Evolutionary conservation across 495 filamentous ascomycete species (phyloP).

Genomic region (Neurospora intermedia): DNA sequence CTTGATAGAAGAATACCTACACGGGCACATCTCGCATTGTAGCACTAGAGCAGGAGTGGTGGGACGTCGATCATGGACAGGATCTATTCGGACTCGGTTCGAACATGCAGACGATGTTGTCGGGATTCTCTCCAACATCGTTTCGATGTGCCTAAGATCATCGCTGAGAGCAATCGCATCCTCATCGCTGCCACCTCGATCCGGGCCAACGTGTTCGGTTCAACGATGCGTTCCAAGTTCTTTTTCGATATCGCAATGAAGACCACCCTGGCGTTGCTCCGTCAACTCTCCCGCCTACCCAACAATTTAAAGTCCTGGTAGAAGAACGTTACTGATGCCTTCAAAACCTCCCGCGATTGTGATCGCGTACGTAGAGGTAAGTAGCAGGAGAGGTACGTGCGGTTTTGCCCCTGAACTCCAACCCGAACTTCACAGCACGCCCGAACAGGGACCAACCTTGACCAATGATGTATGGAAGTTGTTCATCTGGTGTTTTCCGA

Average conservation of each 20-base stretch:
- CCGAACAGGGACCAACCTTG: background rate
- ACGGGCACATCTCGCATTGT: too few relatives aligned
- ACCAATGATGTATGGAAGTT: background rate
- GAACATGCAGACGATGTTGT: slow-evolving; percentile 64
- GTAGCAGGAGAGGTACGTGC: background rate
- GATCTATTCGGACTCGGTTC: slow-evolving; percentile 17
- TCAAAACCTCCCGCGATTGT: slow-evolving; percentile 58
- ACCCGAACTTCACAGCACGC: background rate
- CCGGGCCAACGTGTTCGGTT: slow-evolving; percentile 70
- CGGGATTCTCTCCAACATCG: slow-evolving; percentile 63
- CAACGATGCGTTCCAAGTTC: slow-evolving; percentile 55
- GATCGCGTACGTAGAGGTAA: background rate
- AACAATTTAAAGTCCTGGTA: slow-evolving; percentile 83
- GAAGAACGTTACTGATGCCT: slow-evolving; percentile 82
- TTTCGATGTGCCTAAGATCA: slow-evolving; percentile 68
- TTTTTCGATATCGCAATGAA: too few relatives aligned
- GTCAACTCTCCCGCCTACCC: slow-evolving; percentile 56
- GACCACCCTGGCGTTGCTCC: too few relatives aligned
- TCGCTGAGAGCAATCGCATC: slow-evolving; percentile 78
- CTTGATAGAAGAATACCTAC: too few relatives aligned
- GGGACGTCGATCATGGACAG: too few relatives aligned
- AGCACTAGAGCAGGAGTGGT: too few relatives aligned
- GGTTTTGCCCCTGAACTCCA: background rate
- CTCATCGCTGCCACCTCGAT: slow-evolving; percentile 68
- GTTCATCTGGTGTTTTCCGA: background rate